phyloP scores from a whole-genome alignment of 2,329 filamentous ascomycete species.

The Fusarium tuaranense region DNA sequence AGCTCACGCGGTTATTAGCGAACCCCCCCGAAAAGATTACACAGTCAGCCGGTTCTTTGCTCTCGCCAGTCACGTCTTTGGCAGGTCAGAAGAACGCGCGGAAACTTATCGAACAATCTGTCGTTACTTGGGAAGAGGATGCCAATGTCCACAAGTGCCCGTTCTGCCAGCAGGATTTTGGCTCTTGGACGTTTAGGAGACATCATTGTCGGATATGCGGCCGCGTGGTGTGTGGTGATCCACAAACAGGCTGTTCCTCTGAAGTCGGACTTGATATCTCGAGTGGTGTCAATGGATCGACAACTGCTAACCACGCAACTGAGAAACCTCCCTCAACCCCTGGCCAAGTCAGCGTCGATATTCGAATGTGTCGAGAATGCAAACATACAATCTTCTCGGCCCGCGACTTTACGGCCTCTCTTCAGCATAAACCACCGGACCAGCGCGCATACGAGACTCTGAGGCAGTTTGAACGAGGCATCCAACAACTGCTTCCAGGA shows the following conservation, averaged over 20 bases:
- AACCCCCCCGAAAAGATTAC: slow-evolving; percentile 76
- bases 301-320: slow-evolving; percentile 49
- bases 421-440: slow-evolving; percentile 76
- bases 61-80: slow-evolving; percentile 71
- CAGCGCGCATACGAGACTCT: slow-evolving; percentile 86
- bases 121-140: slow-evolving; percentile 97
- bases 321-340: slow-evolving; percentile 53
- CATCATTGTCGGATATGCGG: slow-evolving; percentile 97
- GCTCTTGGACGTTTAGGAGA: slow-evolving; percentile 89
- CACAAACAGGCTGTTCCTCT: slow-evolving; percentile 83
- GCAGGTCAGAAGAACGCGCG: slow-evolving; percentile 79
- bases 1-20: slow-evolving; percentile 85
- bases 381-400: slow-evolving; percentile 71
- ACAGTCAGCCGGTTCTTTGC: slow-evolving; percentile 61
- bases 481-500: slow-evolving; percentile 81
- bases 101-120: slow-evolving; percentile 87
- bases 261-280: slow-evolving; percentile 86
- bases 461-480: slow-evolving; percentile 88
- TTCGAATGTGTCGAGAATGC: slow-evolving; percentile 95
- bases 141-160: slow-evolving; percentile 83
- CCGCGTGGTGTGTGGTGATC: slow-evolving; percentile 91
- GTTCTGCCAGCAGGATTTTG: slow-evolving; percentile 96
- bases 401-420: slow-evolving; percentile 80
- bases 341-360: slow-evolving; percentile 76
- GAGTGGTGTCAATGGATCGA: slow-evolving; percentile 51